A percentile compares a stretch with the other conserved stretches of the same genome.
Conservation (phyloP, 1,284 basidiomycete genomes). For the Mycocalia duriaeana region DNA sequence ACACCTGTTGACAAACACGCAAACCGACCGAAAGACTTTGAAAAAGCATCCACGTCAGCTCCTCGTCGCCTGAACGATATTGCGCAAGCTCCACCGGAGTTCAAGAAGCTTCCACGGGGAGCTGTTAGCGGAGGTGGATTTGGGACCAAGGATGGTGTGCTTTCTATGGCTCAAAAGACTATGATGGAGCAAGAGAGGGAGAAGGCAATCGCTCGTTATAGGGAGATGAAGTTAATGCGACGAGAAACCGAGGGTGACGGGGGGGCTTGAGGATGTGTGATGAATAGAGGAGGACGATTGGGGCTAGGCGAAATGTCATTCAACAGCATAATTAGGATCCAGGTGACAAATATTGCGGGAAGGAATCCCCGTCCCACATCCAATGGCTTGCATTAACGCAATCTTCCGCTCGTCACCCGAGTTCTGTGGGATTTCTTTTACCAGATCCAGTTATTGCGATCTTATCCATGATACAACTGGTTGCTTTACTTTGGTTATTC, state of each 20-base stretch:
- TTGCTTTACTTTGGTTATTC: too few relatives aligned
- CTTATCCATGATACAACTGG: too few relatives aligned
- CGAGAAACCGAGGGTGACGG: constrained; percentile 14
- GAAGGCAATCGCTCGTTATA: constrained; percentile 58
- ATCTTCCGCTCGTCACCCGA: too few relatives aligned
- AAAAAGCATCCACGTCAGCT: constrained; percentile 43
- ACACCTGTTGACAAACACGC: constrained; percentile 21
- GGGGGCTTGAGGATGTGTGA: constrained; percentile 12
- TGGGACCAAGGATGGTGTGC: constrained; percentile 37
- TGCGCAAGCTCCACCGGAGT: constrained; percentile 58
- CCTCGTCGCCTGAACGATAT: constrained; percentile 68
- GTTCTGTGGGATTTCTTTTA: too few relatives aligned
- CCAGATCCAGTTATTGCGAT: too few relatives aligned
- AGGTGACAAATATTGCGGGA: too few relatives aligned
- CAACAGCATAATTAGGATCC: too few relatives aligned
- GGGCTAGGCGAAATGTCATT: too few relatives aligned
- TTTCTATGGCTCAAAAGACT: constrained; percentile 69
- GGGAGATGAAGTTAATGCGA: constrained; percentile 56
- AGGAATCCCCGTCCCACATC: too few relatives aligned
- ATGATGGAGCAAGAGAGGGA: constrained; percentile 75
- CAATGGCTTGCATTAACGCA: too few relatives aligned
- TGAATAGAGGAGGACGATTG: constrained; percentile 9
- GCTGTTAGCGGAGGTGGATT: constrained; percentile 12
- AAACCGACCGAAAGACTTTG: constrained; percentile 50
- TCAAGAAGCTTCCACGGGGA: constrained; percentile 31